Conservation (phyloP, 2,329 filamentous ascomycete genomes). For the Aspergillus versicolor region DNA sequence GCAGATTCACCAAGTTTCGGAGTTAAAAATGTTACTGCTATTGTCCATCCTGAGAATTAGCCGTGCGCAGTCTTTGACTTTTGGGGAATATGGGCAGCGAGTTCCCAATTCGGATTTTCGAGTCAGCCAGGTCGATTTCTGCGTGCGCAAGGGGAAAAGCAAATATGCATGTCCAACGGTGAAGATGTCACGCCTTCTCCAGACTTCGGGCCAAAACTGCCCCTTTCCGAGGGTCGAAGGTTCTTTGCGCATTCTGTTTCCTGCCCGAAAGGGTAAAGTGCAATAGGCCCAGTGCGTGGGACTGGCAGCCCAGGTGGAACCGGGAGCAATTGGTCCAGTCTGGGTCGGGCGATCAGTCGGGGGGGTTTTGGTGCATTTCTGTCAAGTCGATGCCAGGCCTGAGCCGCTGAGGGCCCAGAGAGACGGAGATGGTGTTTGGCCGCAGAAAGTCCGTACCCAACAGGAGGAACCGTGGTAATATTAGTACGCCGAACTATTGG, state of each 20-base stretch:
- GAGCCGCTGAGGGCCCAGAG: neutral
- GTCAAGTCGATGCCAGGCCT: neutral
- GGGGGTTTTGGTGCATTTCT: neutral
- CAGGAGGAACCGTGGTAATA: neutral
- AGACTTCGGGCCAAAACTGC: slow-evolving; percentile 2
- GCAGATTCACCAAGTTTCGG: neutral
- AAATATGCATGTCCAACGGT: slow-evolving; percentile 1
- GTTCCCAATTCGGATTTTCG: neutral
- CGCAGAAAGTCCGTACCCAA: neutral
- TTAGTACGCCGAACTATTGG: neutral
- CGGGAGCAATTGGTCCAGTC: neutral
- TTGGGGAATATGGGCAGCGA: neutral
- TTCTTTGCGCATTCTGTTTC: slow-evolving; percentile 4
- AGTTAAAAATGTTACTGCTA: neutral
- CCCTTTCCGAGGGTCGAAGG: slow-evolving; percentile 6
- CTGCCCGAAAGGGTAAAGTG: neutral
- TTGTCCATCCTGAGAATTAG: neutral
- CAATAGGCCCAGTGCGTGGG: neutral
- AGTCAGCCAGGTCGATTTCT: neutral
- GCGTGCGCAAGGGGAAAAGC: neutral
- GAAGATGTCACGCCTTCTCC: slow-evolving; percentile 6
- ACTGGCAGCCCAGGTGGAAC: slow-evolving; percentile 4
- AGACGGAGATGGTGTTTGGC: neutral
- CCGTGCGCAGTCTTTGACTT: neutral
- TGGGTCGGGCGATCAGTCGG: slow-evolving; percentile 13